Evolutionary conservation across 23 red algal species (phyloP), one percentile per base, ranked within the genome.

Genomic region (Gracilaria domingensis): DNA sequence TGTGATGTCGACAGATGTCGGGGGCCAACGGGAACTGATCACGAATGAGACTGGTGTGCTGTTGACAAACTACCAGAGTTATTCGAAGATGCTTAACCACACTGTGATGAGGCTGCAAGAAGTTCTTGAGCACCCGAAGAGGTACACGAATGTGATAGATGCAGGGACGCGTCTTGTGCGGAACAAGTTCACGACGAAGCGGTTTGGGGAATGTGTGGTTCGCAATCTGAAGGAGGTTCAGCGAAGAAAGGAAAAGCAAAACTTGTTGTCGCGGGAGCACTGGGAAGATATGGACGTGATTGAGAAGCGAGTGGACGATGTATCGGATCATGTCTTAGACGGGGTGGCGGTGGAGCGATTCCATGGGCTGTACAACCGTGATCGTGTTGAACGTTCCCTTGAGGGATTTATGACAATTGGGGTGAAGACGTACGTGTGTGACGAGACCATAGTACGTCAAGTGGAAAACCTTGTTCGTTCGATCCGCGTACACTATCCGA

Each of bases 1-100:
- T 17, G 87, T 38, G 5, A 90, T 90, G 38, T 57, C 87, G 36
- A 90, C 87, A 23, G 87, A 90, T 42, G 87, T 90, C 0, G 87
- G 87, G 12, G 87, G 87, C 4, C 87, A 90, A 36, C 47, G 71
- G 12, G 87, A 90, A 71, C 49, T 90, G 32, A 74, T 90, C 42
- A 80, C 74, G 36, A 26, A 71, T 5, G 36, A 90, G 53, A 90
- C 87, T 26, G 87, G 87, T 14, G 71, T 90, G 25, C 58, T 90
- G 75, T 35, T 90, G 35, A 70, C 87, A 1, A 90, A 90, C 44
- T 70, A 62, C 35, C 32, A 56, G 20, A 71, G 74, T 17, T 62
- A 77, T 65, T 90, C 75, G 13, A 66, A 58, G 75, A 90, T 90
- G 87, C 37, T 58, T 16, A 80, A 79, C 60, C 87, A 90, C 56